Evolutionary conservation across 257 asterid species (phyloP).

Genomic region (Nicotiana attenuata): DNA sequence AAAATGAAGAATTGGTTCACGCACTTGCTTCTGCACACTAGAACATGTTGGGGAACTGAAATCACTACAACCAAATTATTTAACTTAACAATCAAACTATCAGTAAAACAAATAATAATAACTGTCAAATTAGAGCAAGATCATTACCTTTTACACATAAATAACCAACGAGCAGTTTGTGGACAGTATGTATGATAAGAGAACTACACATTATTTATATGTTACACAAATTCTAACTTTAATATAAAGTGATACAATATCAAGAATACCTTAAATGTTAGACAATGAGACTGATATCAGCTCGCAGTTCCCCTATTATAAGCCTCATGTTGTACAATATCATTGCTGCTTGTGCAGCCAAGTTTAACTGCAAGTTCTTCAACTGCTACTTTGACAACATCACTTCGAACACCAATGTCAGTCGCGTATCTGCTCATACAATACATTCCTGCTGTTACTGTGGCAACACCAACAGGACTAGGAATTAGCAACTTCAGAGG

Average conservation of each 20-base stretch:
- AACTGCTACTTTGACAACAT: slow-evolving; percentile 73
- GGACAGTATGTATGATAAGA: not conserved
- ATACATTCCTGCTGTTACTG: slow-evolving; percentile 86
- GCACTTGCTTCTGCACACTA: too few relatives aligned
- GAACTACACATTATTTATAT: too few relatives aligned
- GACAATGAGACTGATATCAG: slow-evolving; percentile 20
- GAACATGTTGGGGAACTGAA: too few relatives aligned
- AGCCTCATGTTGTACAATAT: slow-evolving; percentile 16
- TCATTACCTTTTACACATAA: not conserved
- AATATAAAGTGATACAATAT: not conserved
- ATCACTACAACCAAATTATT: too few relatives aligned
- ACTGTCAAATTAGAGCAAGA: not conserved
- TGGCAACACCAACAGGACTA: slow-evolving; percentile 64
- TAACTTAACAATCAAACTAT: too few relatives aligned
- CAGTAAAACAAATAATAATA: too few relatives aligned
- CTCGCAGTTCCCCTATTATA: slow-evolving; percentile 19
- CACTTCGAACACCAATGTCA: slow-evolving; percentile 76
- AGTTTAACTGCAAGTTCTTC: slow-evolving; percentile 77
- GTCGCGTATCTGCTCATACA: slow-evolving; percentile 84
- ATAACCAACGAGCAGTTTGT: not conserved
- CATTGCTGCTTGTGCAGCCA: slow-evolving; percentile 38
- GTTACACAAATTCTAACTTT: too few relatives aligned
- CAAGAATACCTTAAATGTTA: not conserved
- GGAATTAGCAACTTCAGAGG: slow-evolving; percentile 79
- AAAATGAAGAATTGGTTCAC: too few relatives aligned